Conservation (phyloP, 176 grass and related monocot species). For the Chloris gayana region DNA sequence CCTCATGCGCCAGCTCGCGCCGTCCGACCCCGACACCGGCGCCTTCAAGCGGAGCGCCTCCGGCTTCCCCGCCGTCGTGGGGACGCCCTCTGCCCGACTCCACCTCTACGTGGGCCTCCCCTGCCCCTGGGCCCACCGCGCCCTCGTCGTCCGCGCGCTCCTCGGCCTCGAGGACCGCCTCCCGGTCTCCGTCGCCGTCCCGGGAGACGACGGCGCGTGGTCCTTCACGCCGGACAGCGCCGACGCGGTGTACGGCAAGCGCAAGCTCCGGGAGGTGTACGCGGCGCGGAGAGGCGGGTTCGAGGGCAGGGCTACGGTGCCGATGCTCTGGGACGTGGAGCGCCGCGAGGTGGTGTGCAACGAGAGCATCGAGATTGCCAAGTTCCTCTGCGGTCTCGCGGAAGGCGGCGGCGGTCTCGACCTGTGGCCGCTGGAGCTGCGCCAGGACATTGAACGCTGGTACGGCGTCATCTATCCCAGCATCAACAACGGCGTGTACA, state of each 20-base stretch:
- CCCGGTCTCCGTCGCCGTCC: constrained; percentile 67
- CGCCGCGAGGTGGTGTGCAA: constrained; percentile 85
- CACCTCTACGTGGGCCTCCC: constrained; percentile 89
- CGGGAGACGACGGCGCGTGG: constrained; percentile 75
- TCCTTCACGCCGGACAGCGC: constrained; percentile 55
- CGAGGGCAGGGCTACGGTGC: constrained; percentile 78
- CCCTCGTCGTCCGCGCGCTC: constrained; percentile 66
- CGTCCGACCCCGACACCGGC: constrained; percentile 55
- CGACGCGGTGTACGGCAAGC: constrained; percentile 62
- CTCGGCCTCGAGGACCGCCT: constrained; percentile 54
- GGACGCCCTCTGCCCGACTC: constrained; percentile 38
- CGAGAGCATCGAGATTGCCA: constrained; percentile 91
- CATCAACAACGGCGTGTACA: constrained; percentile 91
- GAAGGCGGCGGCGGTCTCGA: constrained; percentile 19
- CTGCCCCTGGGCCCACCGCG: constrained; percentile 90
- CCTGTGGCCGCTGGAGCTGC: constrained; percentile 68
- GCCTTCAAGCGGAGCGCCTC: constrained; percentile 64
- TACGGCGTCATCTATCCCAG: constrained; percentile 77
- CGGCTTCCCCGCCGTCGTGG: constrained; percentile 57
- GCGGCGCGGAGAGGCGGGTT: constrained; percentile 60
- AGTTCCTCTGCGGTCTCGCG: constrained; percentile 65
- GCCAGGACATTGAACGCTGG: constrained; percentile 82
- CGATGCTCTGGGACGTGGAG: constrained; percentile 86
- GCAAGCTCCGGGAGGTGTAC: constrained; percentile 91
- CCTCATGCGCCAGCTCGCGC: constrained; percentile 93